These are phyloP conservation scores for Rosa multiflora DNA, from an alignment of 306 rosid species.

Conservation along the genomic window DNA sequence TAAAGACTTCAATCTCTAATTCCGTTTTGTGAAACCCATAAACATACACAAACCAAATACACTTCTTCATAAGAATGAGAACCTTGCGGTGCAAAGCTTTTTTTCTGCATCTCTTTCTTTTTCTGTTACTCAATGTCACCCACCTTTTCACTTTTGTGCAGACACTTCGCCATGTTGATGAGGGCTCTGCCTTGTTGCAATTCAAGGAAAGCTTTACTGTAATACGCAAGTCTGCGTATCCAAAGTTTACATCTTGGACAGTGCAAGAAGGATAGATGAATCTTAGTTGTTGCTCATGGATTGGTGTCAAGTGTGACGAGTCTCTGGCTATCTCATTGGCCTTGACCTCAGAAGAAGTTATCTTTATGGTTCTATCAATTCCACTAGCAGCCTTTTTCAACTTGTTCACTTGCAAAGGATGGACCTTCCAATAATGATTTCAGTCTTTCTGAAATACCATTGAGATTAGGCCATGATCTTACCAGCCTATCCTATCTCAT, in stretches of 20 bases:
- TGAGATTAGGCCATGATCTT: background rate
- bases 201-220: slow-evolving; percentile 8
- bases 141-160: background rate
- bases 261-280: background rate
- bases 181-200: background rate
- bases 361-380: slow-evolving; percentile 9
- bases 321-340: slow-evolving; percentile 1
- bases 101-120: too few relatives aligned
- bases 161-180: slow-evolving; percentile 12
- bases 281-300: slow-evolving; percentile 17
- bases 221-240: background rate
- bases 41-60: too few relatives aligned
- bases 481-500: background rate
- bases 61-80: too few relatives aligned
- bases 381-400: slow-evolving; percentile 14
- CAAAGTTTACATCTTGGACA: slow-evolving; percentile 16
- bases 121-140: background rate
- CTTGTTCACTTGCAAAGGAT: slow-evolving; percentile 25
- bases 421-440: slow-evolving; percentile 24
- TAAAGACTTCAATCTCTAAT: too few relatives aligned
- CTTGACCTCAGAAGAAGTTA: slow-evolving; percentile 13
- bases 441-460: slow-evolving; percentile 22
- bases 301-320: slow-evolving; percentile 6
- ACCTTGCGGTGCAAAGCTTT: too few relatives aligned
- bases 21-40: too few relatives aligned